These are phyloP conservation scores for Musa troglodytarum DNA, from an alignment of 176 grass and related monocot genomes.

Conservation along the genomic window DNA sequence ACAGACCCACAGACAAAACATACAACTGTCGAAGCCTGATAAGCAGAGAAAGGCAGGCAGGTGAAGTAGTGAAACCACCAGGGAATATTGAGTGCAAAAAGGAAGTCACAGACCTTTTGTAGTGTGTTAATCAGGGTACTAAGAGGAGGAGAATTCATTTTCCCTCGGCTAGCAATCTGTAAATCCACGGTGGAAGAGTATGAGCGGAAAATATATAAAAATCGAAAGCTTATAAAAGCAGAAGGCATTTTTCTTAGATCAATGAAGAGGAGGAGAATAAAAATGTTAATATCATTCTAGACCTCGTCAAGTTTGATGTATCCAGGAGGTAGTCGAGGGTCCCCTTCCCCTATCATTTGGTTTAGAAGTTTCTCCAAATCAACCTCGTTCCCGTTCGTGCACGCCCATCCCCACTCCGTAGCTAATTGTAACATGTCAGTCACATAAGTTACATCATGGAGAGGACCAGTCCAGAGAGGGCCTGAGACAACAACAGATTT, in stretches of 20 bases:
- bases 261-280: background rate
- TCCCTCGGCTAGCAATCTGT: constrained; percentile 78
- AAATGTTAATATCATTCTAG: constrained; percentile 9
- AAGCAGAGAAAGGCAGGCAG: too few relatives aligned
- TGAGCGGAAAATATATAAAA: background rate
- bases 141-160: constrained; percentile 59
- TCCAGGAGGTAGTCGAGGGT: constrained; percentile 65
- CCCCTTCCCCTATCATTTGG: constrained; percentile 75
- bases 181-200: background rate
- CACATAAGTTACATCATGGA: constrained; percentile 63
- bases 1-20: too few relatives aligned
- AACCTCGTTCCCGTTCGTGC: constrained; percentile 35
- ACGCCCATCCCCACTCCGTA: constrained; percentile 64
- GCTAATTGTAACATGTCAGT: constrained; percentile 74
- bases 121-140: constrained; percentile 52
- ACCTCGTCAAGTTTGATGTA: constrained; percentile 93
- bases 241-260: background rate
- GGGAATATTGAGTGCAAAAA: too few relatives aligned
- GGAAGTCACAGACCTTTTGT: constrained; percentile 36
- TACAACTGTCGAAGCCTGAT: too few relatives aligned
- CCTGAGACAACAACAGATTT: constrained; percentile 51
- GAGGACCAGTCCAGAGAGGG: constrained; percentile 76
- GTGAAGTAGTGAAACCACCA: too few relatives aligned
- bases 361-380: constrained; percentile 70
- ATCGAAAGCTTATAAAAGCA: background rate